Evolutionary conservation across 108 stramenopile species (phyloP).

Genomic region (Mayamaea pseudoterrestris): DNA sequence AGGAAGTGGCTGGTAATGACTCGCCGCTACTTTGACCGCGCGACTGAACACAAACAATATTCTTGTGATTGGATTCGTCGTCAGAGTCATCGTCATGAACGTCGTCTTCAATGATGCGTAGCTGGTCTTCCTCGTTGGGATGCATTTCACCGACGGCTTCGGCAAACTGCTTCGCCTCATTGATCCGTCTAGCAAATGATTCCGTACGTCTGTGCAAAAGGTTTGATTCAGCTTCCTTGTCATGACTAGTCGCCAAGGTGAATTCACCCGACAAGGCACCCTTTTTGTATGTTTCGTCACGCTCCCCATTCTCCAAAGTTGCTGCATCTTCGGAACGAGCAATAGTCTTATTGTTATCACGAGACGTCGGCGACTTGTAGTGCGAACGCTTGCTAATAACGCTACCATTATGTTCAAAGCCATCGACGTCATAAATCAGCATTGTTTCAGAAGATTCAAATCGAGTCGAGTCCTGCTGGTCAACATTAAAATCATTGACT

Average conservation of each 20-base stretch:
- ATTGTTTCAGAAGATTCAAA: background rate
- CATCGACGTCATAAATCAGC: no score
- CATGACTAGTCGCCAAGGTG: no score
- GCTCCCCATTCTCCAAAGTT: no score
- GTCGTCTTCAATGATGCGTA: conserved; percentile 53
- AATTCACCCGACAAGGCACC: no score
- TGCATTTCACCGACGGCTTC: conserved; percentile 61
- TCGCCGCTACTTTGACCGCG: background rate
- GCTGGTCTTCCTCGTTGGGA: conserved; percentile 14
- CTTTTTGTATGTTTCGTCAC: no score
- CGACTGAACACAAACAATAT: background rate
- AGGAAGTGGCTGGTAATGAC: background rate
- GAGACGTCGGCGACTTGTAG: no score
- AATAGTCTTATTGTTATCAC: no score
- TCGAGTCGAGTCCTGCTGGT: background rate
- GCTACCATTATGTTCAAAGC: no score
- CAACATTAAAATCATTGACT: background rate
- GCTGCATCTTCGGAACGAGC: no score
- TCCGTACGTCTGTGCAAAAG: no score
- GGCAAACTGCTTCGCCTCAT: conserved; percentile 64
- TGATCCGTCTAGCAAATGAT: conserved; percentile 31
- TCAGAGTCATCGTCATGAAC: conserved; percentile 22
- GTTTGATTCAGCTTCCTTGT: no score
- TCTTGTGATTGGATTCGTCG: conserved; percentile 14
- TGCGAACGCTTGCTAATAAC: no score